Base-by-base conservation (phyloP, 1,284 basidiomycete species). In the Anthracocystis walkeri region DNA sequence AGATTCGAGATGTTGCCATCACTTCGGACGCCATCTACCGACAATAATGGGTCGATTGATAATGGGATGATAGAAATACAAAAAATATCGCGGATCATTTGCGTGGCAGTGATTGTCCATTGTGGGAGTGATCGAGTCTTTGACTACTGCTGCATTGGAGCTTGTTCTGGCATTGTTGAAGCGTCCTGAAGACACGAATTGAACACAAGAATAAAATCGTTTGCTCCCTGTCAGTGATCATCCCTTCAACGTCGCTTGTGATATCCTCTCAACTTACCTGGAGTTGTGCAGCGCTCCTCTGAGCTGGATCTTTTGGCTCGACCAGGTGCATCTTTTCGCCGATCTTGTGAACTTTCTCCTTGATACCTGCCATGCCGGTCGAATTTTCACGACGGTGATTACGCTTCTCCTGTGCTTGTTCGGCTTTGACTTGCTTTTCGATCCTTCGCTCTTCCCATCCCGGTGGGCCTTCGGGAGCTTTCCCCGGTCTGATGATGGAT, bases 1-100 rank as follows among this genome's bases (percentile, higher is more conserved):
- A 90, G 65, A 91, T 94, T 87, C 85, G 86, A 16, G 91, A 92
- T 71, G 89, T 88, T 2, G 87, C 90, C 3, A 85, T 85, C 40
- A 88, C 91, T 44, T 86, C 88, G 1, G 87, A 88, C 53, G 89
- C 88, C 3, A 87, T 89, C 52, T 76, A 65, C 58, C 73, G 73
- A 20, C 40, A 50, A 3, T 69, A 31, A n/a, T n/a, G n/a, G n/a
- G n/a, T n/a, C n/a, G n/a, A n/a, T n/a, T n/a, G n/a, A n/a, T n/a
- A n/a, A n/a, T n/a, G n/a, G n/a, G n/a, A n/a, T n/a, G n/a, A n/a
- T n/a, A n/a, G n/a, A n/a, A n/a, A n/a, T n/a, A n/a, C n/a, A n/a
- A n/a, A n/a, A 29, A 29, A 29, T 29, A 29, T 29, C 29, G n/a
- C n/a, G n/a, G 29, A 29, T 29, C 8, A 29, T 29, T 29, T 29